Evolutionary conservation across 1,284 basidiomycete genomes (phyloP).

Genomic region (Vanrija humicola): DNA sequence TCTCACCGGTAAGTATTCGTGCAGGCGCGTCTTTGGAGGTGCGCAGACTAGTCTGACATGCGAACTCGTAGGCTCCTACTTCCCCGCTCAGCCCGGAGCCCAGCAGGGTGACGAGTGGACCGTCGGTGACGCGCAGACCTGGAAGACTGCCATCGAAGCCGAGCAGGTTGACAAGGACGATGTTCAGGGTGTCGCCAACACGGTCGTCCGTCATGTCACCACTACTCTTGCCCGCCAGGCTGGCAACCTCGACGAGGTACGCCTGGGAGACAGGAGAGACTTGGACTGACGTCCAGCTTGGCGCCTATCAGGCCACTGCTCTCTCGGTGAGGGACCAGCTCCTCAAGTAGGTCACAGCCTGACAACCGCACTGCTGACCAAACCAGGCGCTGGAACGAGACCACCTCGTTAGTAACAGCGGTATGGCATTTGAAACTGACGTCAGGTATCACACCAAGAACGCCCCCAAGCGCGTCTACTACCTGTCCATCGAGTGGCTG

Average conservation of each 20-base stretch:
- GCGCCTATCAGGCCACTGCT: slow-evolving; percentile 46
- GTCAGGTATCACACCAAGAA: slow-evolving; percentile 42
- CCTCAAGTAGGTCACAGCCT: slow-evolving; percentile 46
- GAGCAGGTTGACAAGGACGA: slow-evolving; percentile 35
- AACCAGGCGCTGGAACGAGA: slow-evolving; percentile 48
- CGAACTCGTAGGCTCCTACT: slow-evolving; percentile 38
- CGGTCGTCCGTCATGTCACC: slow-evolving; percentile 77
- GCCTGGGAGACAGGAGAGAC: slow-evolving; percentile 65
- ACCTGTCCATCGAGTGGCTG: slow-evolving; percentile 68
- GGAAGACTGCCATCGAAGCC: slow-evolving; percentile 59
- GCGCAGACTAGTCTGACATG: background rate
- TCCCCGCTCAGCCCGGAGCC: slow-evolving; percentile 56
- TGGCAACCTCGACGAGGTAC: slow-evolving; percentile 76
- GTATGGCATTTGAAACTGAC: background rate
- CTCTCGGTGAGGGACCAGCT: slow-evolving; percentile 80
- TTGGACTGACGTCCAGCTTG: slow-evolving; percentile 50
- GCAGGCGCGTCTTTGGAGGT: background rate
- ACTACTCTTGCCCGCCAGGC: slow-evolving; percentile 82
- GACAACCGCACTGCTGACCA: background rate
- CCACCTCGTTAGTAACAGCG: slow-evolving; percentile 28
- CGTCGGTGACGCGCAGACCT: slow-evolving; percentile 70
- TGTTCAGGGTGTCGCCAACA: slow-evolving; percentile 63
- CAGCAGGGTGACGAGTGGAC: slow-evolving; percentile 78
- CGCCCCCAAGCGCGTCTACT: slow-evolving; percentile 64
- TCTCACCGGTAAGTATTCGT: slow-evolving; percentile 32